Base-by-base conservation (phyloP, 129 eudicot species). In the Lactuca saligna region DNA sequence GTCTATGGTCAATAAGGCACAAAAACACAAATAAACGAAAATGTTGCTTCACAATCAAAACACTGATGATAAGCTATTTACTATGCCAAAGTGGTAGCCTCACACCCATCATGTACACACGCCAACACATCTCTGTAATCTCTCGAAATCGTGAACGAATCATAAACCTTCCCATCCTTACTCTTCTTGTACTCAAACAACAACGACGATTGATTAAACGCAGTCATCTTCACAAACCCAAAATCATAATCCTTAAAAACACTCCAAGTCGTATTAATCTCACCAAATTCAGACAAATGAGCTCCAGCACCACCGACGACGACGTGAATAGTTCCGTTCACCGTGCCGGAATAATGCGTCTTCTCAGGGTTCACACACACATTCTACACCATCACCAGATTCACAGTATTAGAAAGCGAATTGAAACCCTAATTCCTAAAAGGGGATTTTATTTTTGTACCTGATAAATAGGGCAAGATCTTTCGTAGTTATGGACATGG, bases 101-200 rank as follows among this genome's bases (percentile, higher is more conserved):
- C 85, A 61, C 88, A 84, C 60, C 88, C 85, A 66, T 80, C 85
- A 54, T 65, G 85, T 51, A 84, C 83, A 64, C 88, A 89, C 0
- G 96, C 96, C 58, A 89, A 78, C 13, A 86, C 87, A 65, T 89
- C 93, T 73, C 79, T 83, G 57, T 89, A 86, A 65, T 89, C 96
- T 75, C 93, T 86, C 12, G 93, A 83, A 48, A 89, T 82, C 63
- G 90, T 81, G 74, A 89, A 89, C 4, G 87, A 81, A 75, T 89
- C 96, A 37, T 86, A 83, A 10, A 89, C 93, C 25, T 86, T 80
- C 2, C 96, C 96, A 63, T 86, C 90, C 3, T 78, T 82, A 59
- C 96, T 89, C 78, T 79, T 86, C 80, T 83, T 89, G 93, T 86
- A 89, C 78, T 89, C 90, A 38, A 86, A 89, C 12, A 86, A 79